These are phyloP conservation scores for Naumovozyma castellii DNA, from an alignment of 805 yeast species.

Conservation along the genomic window DNA sequence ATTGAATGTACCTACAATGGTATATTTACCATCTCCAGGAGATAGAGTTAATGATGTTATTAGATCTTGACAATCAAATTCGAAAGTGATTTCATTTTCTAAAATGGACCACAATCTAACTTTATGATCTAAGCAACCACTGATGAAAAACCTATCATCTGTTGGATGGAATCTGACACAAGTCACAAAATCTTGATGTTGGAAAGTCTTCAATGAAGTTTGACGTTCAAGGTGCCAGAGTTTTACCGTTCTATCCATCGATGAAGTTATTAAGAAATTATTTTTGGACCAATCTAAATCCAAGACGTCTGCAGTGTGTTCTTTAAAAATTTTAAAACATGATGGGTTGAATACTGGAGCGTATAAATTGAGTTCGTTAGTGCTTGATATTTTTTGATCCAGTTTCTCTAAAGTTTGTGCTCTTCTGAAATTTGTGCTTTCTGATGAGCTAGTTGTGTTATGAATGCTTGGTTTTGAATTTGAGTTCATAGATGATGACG, in stretches of 20 bases:
- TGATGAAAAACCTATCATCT: slow-evolving; percentile 79
- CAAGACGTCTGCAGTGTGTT: slow-evolving; percentile 65
- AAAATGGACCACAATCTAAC: slow-evolving; percentile 76
- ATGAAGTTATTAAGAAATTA: slow-evolving; percentile 66
- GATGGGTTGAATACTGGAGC: slow-evolving; percentile 73
- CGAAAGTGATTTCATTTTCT: slow-evolving; percentile 55
- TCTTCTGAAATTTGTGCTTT: too few relatives aligned
- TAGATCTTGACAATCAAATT: slow-evolving; percentile 51
- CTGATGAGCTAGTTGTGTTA: too few relatives aligned
- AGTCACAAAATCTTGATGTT: slow-evolving; percentile 73
- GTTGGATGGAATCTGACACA: slow-evolving; percentile 69
- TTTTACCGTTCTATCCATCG: slow-evolving; percentile 75
- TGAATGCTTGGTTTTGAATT: too few relatives aligned
- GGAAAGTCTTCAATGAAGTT: slow-evolving; percentile 52
- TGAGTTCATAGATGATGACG: too few relatives aligned
- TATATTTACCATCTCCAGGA: slow-evolving; percentile 51
- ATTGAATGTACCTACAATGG: slow-evolving; percentile 67
- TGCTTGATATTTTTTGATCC: not conserved
- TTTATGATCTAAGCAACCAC: slow-evolving; percentile 70
- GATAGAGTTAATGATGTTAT: slow-evolving; percentile 71
- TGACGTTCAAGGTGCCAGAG: slow-evolving; percentile 76
- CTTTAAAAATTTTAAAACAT: slow-evolving; percentile 54
- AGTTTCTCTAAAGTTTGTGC: not conserved
- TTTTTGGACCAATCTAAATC: slow-evolving; percentile 83
- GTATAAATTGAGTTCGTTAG: slow-evolving; percentile 22